phyloP scores from a whole-genome alignment of 2,329 filamentous ascomycete genomes.

The Monosporascus sp. region DNA sequence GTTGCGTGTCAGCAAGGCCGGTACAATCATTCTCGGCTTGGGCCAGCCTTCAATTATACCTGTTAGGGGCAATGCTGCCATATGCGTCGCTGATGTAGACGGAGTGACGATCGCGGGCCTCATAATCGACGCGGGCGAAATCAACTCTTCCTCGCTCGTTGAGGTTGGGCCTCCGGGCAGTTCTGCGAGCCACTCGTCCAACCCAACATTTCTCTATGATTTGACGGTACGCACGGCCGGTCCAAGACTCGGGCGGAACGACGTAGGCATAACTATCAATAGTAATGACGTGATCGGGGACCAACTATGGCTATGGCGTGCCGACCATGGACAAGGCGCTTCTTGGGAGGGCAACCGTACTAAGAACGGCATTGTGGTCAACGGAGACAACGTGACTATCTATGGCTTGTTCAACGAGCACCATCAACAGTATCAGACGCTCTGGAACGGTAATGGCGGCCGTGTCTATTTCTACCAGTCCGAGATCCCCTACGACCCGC shows the following conservation, averaged over 20 bases:
- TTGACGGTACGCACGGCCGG: constrained; percentile 27
- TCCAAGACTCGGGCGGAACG: constrained; percentile 17
- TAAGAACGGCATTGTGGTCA: constrained; percentile 25
- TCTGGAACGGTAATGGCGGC: constrained; percentile 26
- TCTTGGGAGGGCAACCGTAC: constrained; percentile 26
- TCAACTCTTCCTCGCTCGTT: constrained; percentile 20
- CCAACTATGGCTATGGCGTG: constrained; percentile 29
- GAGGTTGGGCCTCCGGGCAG: constrained; percentile 22
- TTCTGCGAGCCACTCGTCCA: constrained; percentile 16
- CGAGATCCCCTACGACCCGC: constrained; percentile 29
- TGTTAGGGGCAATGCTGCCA: constrained; percentile 16
- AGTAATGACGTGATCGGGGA: constrained; percentile 26
- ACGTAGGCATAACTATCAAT: constrained; percentile 24
- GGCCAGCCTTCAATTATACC: constrained; percentile 27
- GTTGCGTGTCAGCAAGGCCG: constrained; percentile 16
- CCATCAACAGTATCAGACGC: constrained; percentile 27
- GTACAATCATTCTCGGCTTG: constrained; percentile 26
- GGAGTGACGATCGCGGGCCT: constrained; percentile 27
- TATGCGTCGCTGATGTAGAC: constrained; percentile 24
- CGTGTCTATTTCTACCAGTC: constrained; percentile 30
- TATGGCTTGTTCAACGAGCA: constrained; percentile 31
- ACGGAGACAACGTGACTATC: constrained; percentile 24
- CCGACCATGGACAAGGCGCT: constrained; percentile 25
- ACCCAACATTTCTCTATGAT: constrained; percentile 28
- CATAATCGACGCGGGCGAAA: constrained; percentile 25